Evolutionary conservation across 2,329 filamentous ascomycete species (phyloP), one percentile per base, ranked within the genome.

Genomic region (Magnaporthiopsis incrustans): DNA sequence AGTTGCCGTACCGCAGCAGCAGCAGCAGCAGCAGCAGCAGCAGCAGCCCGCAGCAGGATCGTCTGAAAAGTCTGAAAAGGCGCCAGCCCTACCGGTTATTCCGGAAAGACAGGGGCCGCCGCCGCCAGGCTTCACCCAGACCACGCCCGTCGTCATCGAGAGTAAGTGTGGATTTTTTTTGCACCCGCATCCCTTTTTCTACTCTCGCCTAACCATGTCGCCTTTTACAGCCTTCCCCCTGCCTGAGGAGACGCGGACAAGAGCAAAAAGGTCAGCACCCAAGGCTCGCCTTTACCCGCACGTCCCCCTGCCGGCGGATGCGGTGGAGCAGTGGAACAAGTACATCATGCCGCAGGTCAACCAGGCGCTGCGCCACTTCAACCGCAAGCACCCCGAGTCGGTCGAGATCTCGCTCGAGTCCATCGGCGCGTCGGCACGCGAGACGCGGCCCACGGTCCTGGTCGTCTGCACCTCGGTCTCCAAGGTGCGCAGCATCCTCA

Each of bases 401-500:
- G 86, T 91, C 44, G 90, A 91, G 70, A 91, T 94, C 57, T 89
- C 89, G 12, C 83, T 94, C 1, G 86, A 91, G 66, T 89, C 87
- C 0, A 86, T 92, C 57, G 90, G 90, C 25, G 86, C 89, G 63
- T 86, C 85, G 3, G 81, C 85, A 7, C 81, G 86, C 50, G 85
- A 83, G 64, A 86, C 87, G 0, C 84, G 82, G 64, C 89, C 90
- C 0, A 93, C 90, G 0, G 89, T 92, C 0, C 79, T 93, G 26
- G 86, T 94, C 11, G 87, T 91, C 4, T 94, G 90, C 75, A 89
- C 85, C 2, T 92, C 89, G 4, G 88, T 91, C 11, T 79, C 79
- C 61, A 91, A 90, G 72, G 87, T 93, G 35, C 87, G 89, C 62
- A 82, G 85, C 26, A 88, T 91, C 58, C 76, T 94, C 7, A 88